Percentiles rank a stretch among this genome's conserved stretches.
These are phyloP conservation scores for Cynanchum wilfordii DNA, from an alignment of 257 asterid genomes.

Conservation along the genomic window DNA sequence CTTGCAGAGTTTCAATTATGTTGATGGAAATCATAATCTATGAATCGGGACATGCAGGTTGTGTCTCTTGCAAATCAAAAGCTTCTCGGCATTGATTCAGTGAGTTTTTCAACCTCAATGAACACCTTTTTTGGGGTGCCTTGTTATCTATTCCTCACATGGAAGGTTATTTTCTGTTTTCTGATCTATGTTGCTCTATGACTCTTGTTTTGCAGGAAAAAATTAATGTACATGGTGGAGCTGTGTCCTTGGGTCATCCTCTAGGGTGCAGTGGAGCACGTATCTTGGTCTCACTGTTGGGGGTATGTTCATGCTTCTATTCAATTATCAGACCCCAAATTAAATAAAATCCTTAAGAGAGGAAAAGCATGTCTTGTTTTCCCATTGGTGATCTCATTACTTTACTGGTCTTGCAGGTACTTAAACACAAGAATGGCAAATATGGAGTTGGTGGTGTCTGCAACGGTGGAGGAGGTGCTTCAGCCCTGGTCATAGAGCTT, in stretches of 20 bases:
- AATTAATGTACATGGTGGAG: slow-evolving; percentile 91
- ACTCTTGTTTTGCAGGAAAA: slow-evolving; percentile 56
- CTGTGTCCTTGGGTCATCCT: slow-evolving; percentile 95
- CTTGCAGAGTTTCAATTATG: neutral
- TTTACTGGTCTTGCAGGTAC: slow-evolving; percentile 42
- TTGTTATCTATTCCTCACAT: neutral
- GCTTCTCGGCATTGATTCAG: slow-evolving; percentile 64
- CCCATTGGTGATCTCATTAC: neutral
- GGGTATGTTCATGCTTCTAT: slow-evolving; percentile 45
- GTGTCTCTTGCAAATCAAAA: slow-evolving; percentile 98
- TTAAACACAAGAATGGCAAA: slow-evolving; percentile 78
- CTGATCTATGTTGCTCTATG: slow-evolving; percentile 4
- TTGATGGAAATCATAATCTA: neutral
- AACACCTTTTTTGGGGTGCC: neutral
- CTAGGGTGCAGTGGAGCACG: slow-evolving; percentile 99
- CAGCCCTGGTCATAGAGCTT: slow-evolving; percentile 83
- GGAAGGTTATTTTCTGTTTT: neutral
- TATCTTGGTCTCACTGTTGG: slow-evolving; percentile 85
- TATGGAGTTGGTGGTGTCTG: slow-evolving; percentile 88
- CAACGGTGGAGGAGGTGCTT: slow-evolving; percentile 99
- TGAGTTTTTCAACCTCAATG: slow-evolving; percentile 35
- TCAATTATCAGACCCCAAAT: neutral
- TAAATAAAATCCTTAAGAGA: neutral
- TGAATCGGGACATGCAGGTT: slow-evolving; percentile 48
- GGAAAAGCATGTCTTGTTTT: neutral